A percentile compares a stretch with the other conserved stretches of the same genome.
phyloP scores from a whole-genome alignment of 345 rosid genomes.

The Ceriops zippeliana region DNA sequence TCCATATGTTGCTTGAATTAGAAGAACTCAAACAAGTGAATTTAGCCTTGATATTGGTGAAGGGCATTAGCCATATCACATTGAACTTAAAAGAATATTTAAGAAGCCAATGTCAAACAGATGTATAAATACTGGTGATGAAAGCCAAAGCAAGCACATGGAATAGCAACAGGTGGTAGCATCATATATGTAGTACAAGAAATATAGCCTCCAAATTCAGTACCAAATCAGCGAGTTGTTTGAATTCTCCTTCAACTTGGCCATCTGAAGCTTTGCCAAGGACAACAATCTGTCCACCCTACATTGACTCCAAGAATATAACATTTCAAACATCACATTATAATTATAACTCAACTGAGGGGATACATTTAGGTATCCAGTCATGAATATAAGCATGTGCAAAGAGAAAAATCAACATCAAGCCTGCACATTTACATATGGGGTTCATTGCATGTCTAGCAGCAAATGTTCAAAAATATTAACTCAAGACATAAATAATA shows the following conservation, averaged over 20 bases:
- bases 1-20: too few species aligned
- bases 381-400: too few species aligned
- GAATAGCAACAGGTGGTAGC: background rate
- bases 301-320: slow-evolving; percentile 10
- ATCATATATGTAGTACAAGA: background rate
- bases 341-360: background rate
- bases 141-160: background rate
- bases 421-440: background rate
- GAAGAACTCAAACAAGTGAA: too few species aligned
- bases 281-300: slow-evolving; percentile 62
- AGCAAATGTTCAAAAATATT: background rate
- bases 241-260: slow-evolving; percentile 45
- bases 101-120: background rate
- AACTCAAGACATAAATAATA: background rate
- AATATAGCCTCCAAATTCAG: slow-evolving; percentile 6
- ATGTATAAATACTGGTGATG: background rate
- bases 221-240: slow-evolving; percentile 47
- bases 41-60: too few species aligned
- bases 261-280: slow-evolving; percentile 50
- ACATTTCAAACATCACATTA: slow-evolving; percentile 5
- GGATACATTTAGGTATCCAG: too few species aligned
- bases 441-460: background rate
- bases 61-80: background rate
- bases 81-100: background rate
- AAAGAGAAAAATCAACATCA: too few species aligned